These are phyloP conservation scores for Globisporangium paroecandrum DNA, from an alignment of 352 stramenopile genomes.

Conservation along the genomic window DNA sequence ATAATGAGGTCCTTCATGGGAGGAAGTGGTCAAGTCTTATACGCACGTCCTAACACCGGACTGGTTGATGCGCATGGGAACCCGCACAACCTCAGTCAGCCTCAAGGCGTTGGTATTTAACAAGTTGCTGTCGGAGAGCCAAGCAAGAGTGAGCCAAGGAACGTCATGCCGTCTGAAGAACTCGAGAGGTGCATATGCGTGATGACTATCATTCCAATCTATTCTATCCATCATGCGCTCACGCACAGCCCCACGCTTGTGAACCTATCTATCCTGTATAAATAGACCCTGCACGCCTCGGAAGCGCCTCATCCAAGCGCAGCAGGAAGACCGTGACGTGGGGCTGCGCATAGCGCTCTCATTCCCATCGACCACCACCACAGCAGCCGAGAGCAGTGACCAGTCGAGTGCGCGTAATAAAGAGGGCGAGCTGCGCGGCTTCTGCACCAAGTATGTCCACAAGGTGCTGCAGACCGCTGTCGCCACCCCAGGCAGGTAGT, in stretches of 20 bases:
- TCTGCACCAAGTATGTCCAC: conserved; percentile 10
- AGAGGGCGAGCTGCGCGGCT: conserved; percentile 2
- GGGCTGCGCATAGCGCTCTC: conserved; percentile 11
- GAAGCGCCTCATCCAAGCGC: conserved; percentile 57
- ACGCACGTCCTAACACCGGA: not conserved
- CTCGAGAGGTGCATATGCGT: conserved; percentile 2
- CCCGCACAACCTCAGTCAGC: not conserved
- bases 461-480: conserved; percentile 1
- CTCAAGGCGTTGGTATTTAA: not conserved
- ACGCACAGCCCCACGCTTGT: not conserved
- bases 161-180: conserved; percentile 8
- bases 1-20: not conserved
- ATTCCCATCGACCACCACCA: conserved; percentile 1
- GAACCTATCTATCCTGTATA: not conserved
- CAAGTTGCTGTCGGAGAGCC: not conserved
- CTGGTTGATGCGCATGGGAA: not conserved
- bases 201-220: too few species aligned
- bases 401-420: not conserved
- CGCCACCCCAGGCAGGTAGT: not conserved
- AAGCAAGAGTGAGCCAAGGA: not conserved
- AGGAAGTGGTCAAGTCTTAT: not conserved
- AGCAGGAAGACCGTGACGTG: conserved; percentile 50
- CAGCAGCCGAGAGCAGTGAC: conserved; percentile 3
- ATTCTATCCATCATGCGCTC: not conserved
- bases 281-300: conserved; percentile 57